Conservation (phyloP, 164 flowering plant genomes). For the Tinospora cordifolia region DNA sequence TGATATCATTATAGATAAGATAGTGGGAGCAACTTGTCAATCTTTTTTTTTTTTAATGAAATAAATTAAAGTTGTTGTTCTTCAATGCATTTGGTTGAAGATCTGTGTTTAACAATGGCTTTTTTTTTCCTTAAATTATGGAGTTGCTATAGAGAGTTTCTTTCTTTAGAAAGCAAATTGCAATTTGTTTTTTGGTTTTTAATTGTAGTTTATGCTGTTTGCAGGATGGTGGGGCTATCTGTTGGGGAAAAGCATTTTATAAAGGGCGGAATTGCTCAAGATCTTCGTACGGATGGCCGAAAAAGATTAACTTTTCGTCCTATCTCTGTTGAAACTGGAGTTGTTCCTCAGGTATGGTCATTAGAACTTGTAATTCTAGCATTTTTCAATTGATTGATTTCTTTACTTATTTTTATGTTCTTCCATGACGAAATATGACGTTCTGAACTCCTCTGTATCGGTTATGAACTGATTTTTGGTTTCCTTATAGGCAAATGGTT, state of each 20-base stretch:
- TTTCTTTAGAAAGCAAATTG: no score
- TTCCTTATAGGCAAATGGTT: constrained; percentile 71
- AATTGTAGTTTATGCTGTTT: not conserved
- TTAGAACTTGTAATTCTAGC: not conserved
- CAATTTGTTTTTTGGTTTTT: not conserved
- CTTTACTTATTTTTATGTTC: not conserved
- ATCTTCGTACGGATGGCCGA: constrained; percentile 87
- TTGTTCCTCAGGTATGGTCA: constrained; percentile 71
- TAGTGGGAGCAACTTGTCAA: no score
- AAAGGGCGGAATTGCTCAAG: constrained; percentile 83
- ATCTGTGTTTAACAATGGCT: no score
- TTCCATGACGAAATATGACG: not conserved
- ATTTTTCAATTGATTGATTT: not conserved
- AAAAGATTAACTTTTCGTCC: constrained; percentile 66
- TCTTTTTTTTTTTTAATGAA: no score
- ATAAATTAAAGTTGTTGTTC: no score
- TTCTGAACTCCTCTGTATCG: not conserved
- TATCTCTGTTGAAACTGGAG: constrained; percentile 70
- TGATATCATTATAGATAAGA: no score
- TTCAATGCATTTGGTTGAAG: no score
- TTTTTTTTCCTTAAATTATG: no score
- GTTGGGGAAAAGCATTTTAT: constrained; percentile 71
- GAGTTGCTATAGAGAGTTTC: no score
- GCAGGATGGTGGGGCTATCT: constrained; percentile 81
- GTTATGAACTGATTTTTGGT: not conserved